A percentile compares a stretch with the other conserved stretches of the same genome.
phyloP scores from a whole-genome alignment of 139 green algal genomes.

The Coelastrella sp. region DNA sequence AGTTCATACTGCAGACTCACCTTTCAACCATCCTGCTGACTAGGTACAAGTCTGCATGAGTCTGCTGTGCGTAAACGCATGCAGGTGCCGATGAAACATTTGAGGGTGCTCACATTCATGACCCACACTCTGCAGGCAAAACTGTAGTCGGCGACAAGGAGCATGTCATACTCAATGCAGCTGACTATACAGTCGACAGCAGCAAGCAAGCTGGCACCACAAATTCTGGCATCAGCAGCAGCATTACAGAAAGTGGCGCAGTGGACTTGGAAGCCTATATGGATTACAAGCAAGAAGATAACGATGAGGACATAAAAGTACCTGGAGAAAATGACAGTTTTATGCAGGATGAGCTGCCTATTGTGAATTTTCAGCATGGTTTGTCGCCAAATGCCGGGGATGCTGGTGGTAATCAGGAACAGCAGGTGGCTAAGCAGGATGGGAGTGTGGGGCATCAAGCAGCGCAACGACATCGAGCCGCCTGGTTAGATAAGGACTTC shows the following conservation, averaged over 20 bases:
- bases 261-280: constrained; percentile 30
- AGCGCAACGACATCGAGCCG: background rate
- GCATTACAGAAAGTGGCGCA: background rate
- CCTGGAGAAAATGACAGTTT: background rate
- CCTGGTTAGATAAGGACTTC: constrained; percentile 28
- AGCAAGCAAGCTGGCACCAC: background rate
- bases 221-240: background rate
- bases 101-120: background rate
- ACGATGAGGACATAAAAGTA: background rate
- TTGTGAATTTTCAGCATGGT: background rate
- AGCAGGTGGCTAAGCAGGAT: background rate
- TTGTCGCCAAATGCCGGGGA: background rate
- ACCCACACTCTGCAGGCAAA: background rate
- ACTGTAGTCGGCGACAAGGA: background rate
- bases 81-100: background rate
- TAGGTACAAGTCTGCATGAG: background rate
- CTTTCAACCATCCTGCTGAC: background rate
- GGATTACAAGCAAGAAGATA: background rate
- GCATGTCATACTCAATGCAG: background rate
- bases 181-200: background rate
- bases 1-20: too few species aligned
- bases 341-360: background rate
- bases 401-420: background rate
- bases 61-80: background rate
- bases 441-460: too few species aligned